phyloP scores from a whole-genome alignment of 768 basidiomycete species.

The Leucocoprinus sp. region DNA sequence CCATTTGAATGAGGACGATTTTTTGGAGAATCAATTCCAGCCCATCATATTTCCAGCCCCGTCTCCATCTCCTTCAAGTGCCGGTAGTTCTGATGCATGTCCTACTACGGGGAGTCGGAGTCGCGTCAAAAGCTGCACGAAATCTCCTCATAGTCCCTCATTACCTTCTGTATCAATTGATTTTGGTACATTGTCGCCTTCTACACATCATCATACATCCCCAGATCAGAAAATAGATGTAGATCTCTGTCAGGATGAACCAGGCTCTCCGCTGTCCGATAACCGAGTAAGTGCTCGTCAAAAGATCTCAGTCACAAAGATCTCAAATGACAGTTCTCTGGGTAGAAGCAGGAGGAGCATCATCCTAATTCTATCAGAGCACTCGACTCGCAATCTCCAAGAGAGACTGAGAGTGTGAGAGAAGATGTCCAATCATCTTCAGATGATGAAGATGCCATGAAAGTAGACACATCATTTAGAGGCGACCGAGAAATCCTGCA shows the following conservation, averaged over 20 bases:
- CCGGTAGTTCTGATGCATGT: not conserved
- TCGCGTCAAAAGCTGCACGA: slow-evolving; percentile 2
- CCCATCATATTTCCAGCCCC: slow-evolving; percentile 12
- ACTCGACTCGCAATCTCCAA: not conserved
- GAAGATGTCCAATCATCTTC: not conserved
- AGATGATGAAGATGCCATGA: slow-evolving; percentile 10
- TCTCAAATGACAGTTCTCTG: not conserved
- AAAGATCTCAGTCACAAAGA: not conserved
- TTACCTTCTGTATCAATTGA: not conserved
- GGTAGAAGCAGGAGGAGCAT: not conserved
- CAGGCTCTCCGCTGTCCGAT: slow-evolving; percentile 20
- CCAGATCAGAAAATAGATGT: not conserved
- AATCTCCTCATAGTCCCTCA: slow-evolving; percentile 4
- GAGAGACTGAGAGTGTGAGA: not conserved
- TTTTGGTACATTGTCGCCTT: not conserved
- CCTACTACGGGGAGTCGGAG: slow-evolving; percentile 9
- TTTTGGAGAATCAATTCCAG: slow-evolving; percentile 13
- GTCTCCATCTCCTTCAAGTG: slow-evolving; percentile 8
- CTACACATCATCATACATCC: not conserved
- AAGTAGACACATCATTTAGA: slow-evolving; percentile 8
- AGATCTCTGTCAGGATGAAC: slow-evolving; percentile 27
- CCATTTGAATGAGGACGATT: slow-evolving; percentile 26
- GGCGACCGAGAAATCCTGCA: too few species aligned
- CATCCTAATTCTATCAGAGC: not conserved
- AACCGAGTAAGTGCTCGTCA: slow-evolving; percentile 5